Evolutionary conservation across 2,329 filamentous ascomycete species (phyloP).

Genomic region (Whalleya microplaca): DNA sequence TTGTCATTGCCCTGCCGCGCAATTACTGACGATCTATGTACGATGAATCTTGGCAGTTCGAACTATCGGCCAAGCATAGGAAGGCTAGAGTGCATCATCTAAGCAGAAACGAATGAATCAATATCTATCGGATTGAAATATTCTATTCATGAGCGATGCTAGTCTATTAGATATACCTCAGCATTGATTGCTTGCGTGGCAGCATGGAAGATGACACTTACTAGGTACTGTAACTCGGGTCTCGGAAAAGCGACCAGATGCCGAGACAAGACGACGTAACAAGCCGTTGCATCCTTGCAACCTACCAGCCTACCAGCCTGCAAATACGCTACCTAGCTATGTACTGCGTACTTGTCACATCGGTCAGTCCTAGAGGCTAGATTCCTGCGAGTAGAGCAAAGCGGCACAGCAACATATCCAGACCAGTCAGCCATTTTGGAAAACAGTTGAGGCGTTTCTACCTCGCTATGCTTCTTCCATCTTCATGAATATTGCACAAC

Average conservation of each 20-base stretch:
- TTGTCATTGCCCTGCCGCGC: background rate
- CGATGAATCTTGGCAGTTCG: no score
- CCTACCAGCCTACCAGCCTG: no score
- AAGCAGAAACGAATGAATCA: no score
- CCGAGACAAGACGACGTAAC: background rate
- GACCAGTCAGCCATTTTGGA: no score
- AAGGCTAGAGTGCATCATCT: no score
- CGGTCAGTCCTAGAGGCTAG: no score
- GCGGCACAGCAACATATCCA: background rate
- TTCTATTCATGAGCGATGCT: no score
- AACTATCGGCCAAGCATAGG: no score
- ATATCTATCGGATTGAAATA: no score
- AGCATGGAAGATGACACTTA: no score
- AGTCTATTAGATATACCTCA: background rate
- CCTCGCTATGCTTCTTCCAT: background rate
- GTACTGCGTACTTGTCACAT: no score
- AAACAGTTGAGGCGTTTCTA: background rate
- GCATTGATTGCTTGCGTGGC: background rate
- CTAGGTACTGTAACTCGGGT: background rate
- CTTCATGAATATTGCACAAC: background rate
- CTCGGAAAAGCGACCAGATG: background rate
- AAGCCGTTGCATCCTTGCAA: background rate
- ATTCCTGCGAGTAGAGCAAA: background rate
- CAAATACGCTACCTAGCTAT: background rate
- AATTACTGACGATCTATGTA: background rate